phyloP scores from a whole-genome alignment of 1,139 yeast genomes.

The Yamadazyma diospyri region DNA sequence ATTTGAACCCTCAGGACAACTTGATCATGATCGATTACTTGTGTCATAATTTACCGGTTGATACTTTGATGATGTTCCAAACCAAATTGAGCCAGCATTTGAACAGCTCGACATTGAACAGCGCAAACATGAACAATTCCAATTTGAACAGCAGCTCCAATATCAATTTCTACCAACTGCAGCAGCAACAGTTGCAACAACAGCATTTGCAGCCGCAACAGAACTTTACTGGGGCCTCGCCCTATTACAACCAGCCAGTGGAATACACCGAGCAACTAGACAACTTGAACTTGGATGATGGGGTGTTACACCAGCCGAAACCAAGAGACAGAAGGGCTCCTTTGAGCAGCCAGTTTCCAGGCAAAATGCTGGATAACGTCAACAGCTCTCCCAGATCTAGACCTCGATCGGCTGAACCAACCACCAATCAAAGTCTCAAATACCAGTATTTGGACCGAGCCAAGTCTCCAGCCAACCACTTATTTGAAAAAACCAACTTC shows the following conservation, averaged over 20 bases:
- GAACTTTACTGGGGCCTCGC: slow-evolving; percentile 8
- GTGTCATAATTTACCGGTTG: slow-evolving; percentile 3
- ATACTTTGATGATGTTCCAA: slow-evolving; percentile 38
- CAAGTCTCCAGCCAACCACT: slow-evolving; percentile 43
- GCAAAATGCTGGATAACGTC: slow-evolving; percentile 1
- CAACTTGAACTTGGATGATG: slow-evolving; percentile 22
- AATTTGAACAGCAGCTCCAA: slow-evolving; percentile 22
- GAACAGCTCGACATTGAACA: too few relatives aligned
- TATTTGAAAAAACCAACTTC: slow-evolving; percentile 43
- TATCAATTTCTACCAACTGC: neutral
- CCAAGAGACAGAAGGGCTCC: slow-evolving; percentile 27
- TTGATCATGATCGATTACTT: slow-evolving; percentile 56
- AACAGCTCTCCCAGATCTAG: slow-evolving; percentile 21
- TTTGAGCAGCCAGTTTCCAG: neutral
- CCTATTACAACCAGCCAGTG: slow-evolving; percentile 11
- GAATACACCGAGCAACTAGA: slow-evolving; percentile 30
- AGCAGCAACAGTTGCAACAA: slow-evolving; percentile 1
- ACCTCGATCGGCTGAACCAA: slow-evolving; percentile 46
- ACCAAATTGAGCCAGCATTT: slow-evolving; percentile 33
- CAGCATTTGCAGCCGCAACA: neutral
- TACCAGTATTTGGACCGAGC: slow-evolving; percentile 31
- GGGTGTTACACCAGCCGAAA: slow-evolving; percentile 35
- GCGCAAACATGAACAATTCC: too few relatives aligned
- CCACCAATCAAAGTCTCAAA: slow-evolving; percentile 8
- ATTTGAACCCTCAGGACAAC: slow-evolving; percentile 54